phyloP scores from a whole-genome alignment of 75 land plant species.

The Picea sitchensis region DNA sequence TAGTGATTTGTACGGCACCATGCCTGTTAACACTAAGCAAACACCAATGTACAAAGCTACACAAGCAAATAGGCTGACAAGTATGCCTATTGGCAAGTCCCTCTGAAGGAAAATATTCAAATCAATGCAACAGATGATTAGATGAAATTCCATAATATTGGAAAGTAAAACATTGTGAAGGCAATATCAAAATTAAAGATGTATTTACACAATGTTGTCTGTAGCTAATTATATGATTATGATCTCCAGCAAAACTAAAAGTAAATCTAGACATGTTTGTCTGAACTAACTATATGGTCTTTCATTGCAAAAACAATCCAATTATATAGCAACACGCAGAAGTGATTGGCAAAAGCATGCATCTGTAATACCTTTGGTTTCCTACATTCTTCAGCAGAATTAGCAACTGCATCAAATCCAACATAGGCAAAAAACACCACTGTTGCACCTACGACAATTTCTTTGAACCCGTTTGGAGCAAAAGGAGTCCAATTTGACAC shows the following conservation, averaged over 20 bases:
- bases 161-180: too few species aligned
- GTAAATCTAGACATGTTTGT: neutral
- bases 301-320: neutral
- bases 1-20: slow-evolving; percentile 81
- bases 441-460: slow-evolving; percentile 85
- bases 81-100: slow-evolving; percentile 90
- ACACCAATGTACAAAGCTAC: slow-evolving; percentile 76
- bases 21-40: slow-evolving; percentile 93
- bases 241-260: neutral
- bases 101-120: slow-evolving; percentile 43
- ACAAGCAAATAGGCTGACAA: slow-evolving; percentile 82
- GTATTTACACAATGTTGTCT: neutral
- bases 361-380: slow-evolving; percentile 74
- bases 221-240: neutral
- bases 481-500: slow-evolving; percentile 92
- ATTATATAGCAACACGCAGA: neutral
- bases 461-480: slow-evolving; percentile 84
- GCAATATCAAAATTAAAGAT: neutral
- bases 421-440: slow-evolving; percentile 96
- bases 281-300: neutral
- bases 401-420: slow-evolving; percentile 99
- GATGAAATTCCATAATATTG: too few species aligned
- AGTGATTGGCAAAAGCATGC: neutral
- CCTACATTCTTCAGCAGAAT: slow-evolving; percentile 96
- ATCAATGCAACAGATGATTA: too few species aligned